Evolutionary conservation across 2,329 filamentous ascomycete species (phyloP).

Genomic region (Claviceps maximensis): DNA sequence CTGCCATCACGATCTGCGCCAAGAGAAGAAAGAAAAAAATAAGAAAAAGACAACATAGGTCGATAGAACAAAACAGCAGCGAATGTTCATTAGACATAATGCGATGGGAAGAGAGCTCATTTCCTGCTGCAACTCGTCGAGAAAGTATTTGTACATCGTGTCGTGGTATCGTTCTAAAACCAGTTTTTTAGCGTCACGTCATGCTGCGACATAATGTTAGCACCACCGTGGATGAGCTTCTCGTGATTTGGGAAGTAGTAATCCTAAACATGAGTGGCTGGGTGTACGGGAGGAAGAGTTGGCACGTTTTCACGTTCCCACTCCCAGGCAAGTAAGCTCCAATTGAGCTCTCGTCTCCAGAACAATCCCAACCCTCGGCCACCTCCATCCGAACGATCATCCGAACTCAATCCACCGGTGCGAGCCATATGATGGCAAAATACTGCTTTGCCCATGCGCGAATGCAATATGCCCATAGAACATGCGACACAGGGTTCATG

Average conservation of each 20-base stretch:
- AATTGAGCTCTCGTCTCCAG: constrained; percentile 69
- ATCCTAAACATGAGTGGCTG: constrained; percentile 37
- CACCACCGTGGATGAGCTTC: constrained; percentile 16
- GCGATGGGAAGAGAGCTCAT: neutral
- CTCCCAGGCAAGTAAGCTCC: constrained; percentile 74
- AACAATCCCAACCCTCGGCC: constrained; percentile 54
- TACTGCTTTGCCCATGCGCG: constrained; percentile 74
- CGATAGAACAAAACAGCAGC: neutral
- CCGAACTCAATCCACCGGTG: constrained; percentile 73
- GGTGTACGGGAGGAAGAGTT: constrained; percentile 28
- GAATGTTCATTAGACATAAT: neutral
- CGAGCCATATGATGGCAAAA: constrained; percentile 67
- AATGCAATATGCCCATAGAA: constrained; percentile 91
- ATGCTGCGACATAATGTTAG: neutral
- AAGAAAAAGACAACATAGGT: constrained; percentile 17
- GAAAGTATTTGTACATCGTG: neutral
- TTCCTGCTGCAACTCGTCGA: neutral
- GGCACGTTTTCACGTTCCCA: constrained; percentile 40
- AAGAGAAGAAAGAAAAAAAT: neutral
- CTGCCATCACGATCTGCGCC: neutral
- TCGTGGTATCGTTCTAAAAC: neutral
- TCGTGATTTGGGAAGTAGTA: constrained; percentile 27
- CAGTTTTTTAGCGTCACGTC: neutral
- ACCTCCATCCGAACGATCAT: constrained; percentile 46
- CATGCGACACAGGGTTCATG: constrained; percentile 97